These are phyloP conservation scores for Exophiala calicioides DNA, from an alignment of 2,329 filamentous ascomycete species.

Conservation along the genomic window DNA sequence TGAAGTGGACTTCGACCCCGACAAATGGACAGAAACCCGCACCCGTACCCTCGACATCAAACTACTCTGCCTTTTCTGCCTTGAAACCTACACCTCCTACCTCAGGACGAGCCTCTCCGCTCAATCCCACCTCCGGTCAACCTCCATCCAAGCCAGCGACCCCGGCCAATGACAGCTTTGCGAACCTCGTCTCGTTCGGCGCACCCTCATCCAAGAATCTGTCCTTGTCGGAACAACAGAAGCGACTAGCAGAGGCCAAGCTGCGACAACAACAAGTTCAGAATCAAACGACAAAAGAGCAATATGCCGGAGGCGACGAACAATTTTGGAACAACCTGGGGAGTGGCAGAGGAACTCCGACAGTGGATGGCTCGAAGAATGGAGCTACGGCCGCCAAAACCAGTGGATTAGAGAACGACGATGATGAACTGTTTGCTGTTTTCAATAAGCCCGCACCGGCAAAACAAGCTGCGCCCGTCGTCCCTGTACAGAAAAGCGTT, in stretches of 20 bases:
- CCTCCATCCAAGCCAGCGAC: conserved; percentile 44
- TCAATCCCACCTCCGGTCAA: conserved; percentile 36
- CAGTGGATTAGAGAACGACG: conserved; percentile 37
- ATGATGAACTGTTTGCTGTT: conserved; percentile 62
- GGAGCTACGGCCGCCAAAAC: conserved; percentile 1
- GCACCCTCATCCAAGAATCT: conserved; percentile 63
- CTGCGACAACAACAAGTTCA: conserved; percentile 72
- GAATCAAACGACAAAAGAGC: conserved; percentile 68
- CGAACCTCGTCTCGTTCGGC: conserved; percentile 64
- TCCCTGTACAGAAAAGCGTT: conserved; percentile 27
- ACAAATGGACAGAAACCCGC: conserved; percentile 40
- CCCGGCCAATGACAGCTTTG: conserved; percentile 57
- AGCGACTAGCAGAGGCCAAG: conserved; percentile 74
- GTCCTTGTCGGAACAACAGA: conserved; percentile 64
- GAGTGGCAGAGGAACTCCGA: conserved; percentile 50
- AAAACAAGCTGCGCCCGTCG: conserved; percentile 33
- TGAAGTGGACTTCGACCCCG: conserved; percentile 46
- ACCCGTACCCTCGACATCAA: conserved; percentile 42
- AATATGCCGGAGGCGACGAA: conserved; percentile 68
- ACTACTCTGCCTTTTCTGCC: conserved; percentile 37
- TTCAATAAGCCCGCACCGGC: conserved; percentile 51
- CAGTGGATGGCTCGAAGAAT: conserved; percentile 27
- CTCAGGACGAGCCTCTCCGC: conserved; percentile 48
- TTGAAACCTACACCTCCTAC: conserved; percentile 40
- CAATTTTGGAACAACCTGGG: conserved; percentile 77